Evolutionary conservation across 495 filamentous ascomycete genomes (phyloP), one percentile per base, ranked within the genome.

Genomic region (Annulohypoxylon bovei): DNA sequence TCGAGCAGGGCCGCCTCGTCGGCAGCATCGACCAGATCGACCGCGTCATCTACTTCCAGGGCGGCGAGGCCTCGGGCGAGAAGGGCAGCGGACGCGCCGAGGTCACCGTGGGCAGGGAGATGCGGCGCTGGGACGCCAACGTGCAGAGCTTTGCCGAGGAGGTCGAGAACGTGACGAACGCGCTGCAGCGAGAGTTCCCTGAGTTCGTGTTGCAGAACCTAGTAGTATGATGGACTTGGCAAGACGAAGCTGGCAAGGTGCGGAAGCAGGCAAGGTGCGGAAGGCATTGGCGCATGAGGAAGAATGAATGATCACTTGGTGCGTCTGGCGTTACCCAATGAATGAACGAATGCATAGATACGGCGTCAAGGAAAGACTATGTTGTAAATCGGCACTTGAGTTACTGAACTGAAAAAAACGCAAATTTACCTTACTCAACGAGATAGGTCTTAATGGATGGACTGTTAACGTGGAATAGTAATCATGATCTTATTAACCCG

Each of bases 21-120:
- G 95, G 95, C 7, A 88, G 88, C 52, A 98, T 99, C 74, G 96
- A 99, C 79, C 95, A 98, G 82, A 96, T 99, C 75, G 92, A 94
- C 66, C 84, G 91, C 12, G 78, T 94, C 8, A 95, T 99, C 42
- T 92, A 87, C 74, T 99, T 99, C 74, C 90, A 93, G 62, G 87
- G 85, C 37, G 83, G 84, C 16, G 88, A 89, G 62, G 88, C 88
- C n/a, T 89, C 87, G 14, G 89, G 86, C 3, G 84, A 91, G 81
- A 86, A 85, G 76, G 85, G 81, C 6, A 86, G 84, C 53, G 88
- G 86, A 1, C 81, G 86, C 23, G 84, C 83, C 3, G 87, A 89
- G 60, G 82, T 84, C 6, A 76, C 86, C 4, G 87, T 88, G 12
- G 89, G 86, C 27, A 86, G 80, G 76, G 91, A 91, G 79, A 85